phyloP scores from a whole-genome alignment of 441 rosid genomes.

The Monsonia emarginata region DNA sequence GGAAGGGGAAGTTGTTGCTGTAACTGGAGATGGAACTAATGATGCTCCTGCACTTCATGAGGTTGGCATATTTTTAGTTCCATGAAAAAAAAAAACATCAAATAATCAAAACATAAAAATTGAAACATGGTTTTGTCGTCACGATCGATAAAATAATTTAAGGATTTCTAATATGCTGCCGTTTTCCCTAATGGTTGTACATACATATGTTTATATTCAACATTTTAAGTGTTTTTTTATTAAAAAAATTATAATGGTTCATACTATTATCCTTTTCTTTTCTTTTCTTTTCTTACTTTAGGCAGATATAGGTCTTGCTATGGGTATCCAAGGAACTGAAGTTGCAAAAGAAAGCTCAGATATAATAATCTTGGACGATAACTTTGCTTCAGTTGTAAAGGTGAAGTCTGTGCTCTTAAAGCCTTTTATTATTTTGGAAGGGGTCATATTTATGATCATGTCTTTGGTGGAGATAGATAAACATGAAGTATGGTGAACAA shows the following conservation, averaged over 20 bases:
- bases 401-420: slow-evolving; percentile 22
- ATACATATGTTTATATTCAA: not conserved
- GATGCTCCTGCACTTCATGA: slow-evolving; percentile 97
- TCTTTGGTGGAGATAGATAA: too few relatives aligned
- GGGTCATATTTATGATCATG: too few relatives aligned
- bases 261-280: not conserved
- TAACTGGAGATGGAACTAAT: slow-evolving; percentile 96
- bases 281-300: slow-evolving; percentile 27
- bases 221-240: not conserved
- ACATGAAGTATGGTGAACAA: not conserved
- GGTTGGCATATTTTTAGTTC: slow-evolving; percentile 28
- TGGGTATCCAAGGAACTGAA: slow-evolving; percentile 98
- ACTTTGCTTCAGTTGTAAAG: slow-evolving; percentile 89
- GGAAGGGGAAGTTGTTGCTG: slow-evolving; percentile 83
- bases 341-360: slow-evolving; percentile 97
- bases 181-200: not conserved
- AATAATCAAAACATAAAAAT: not conserved
- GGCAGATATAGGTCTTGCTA: slow-evolving; percentile 97
- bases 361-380: slow-evolving; percentile 83
- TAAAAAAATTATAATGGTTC: too few relatives aligned
- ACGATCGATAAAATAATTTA: not conserved
- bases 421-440: not conserved
- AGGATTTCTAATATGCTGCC: not conserved
- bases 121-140: not conserved
- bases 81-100: not conserved